Conservation (phyloP, 805 yeast species). For the Komagataella mondaviorum region DNA sequence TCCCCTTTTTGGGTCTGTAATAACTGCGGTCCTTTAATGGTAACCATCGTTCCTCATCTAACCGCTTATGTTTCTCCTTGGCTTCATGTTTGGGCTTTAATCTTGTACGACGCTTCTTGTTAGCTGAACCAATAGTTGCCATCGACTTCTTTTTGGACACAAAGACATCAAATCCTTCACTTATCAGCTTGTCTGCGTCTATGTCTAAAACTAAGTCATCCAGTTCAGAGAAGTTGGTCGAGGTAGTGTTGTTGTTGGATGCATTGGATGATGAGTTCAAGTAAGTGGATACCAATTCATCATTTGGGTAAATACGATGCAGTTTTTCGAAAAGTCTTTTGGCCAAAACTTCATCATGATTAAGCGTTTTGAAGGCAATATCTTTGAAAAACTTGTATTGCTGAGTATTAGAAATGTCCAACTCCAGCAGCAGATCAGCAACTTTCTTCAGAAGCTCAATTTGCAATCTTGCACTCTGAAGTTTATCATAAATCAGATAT, state of each 20-base stretch:
- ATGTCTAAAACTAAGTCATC: conserved; percentile 10
- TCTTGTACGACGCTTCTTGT: conserved; percentile 12
- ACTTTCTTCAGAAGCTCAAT: conserved; percentile 17
- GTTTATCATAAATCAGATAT: conserved; percentile 32
- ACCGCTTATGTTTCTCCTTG: conserved; percentile 13
- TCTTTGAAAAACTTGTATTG: conserved; percentile 16
- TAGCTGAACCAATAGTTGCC: conserved; percentile 2
- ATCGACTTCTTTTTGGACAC: conserved; percentile 4
- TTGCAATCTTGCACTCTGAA: conserved; percentile 23
- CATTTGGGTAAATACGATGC: conserved; percentile 7
- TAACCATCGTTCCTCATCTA: conserved; percentile 81
- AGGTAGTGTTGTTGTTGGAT: neutral
- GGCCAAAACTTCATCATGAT: conserved; percentile 18
- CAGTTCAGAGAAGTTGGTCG: conserved; percentile 9
- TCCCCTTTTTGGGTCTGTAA: conserved; percentile 68
- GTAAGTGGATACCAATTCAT: conserved; percentile 10
- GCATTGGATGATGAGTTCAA: conserved; percentile 2
- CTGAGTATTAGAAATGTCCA: conserved; percentile 5
- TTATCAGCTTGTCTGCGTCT: conserved; percentile 17
- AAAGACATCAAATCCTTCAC: conserved; percentile 14
- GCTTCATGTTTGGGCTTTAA: conserved; percentile 15
- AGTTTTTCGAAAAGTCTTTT: conserved; percentile 14
- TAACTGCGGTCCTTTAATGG: conserved; percentile 77
- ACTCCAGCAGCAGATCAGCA: conserved; percentile 9
- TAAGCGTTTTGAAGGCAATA: conserved; percentile 22